Conservation (phyloP, 148 eudicot genomes). For the Vaccinium corymbosum region DNA sequence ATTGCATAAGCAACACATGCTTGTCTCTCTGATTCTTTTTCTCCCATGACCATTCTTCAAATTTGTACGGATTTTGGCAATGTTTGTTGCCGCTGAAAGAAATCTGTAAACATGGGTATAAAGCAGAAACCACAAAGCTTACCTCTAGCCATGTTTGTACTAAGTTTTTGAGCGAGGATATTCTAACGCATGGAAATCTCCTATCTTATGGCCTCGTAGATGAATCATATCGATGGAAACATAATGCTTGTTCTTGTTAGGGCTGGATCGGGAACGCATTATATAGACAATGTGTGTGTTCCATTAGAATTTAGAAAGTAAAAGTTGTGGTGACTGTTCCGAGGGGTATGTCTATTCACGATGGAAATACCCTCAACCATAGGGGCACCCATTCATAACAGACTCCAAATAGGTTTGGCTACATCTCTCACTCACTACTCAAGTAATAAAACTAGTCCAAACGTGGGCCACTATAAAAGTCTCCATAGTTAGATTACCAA, state of each 20-base stretch:
- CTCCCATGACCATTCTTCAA: neutral
- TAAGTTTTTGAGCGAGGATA: neutral
- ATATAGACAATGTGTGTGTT: neutral
- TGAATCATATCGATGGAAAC: neutral
- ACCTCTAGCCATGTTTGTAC: neutral
- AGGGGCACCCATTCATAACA: neutral
- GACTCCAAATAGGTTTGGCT: neutral
- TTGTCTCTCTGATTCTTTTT: neutral
- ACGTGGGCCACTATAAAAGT: neutral
- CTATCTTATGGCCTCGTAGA: neutral
- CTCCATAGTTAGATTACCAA: neutral
- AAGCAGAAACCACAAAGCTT: neutral
- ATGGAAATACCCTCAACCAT: neutral
- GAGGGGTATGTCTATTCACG: neutral
- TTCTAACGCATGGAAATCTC: neutral
- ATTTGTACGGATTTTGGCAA: too few species aligned
- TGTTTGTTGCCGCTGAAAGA: neutral
- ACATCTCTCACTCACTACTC: neutral
- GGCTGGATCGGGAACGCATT: neutral
- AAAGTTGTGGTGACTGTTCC: neutral
- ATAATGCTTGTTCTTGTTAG: neutral
- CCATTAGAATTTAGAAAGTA: neutral
- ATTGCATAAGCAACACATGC: neutral
- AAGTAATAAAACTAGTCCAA: neutral
- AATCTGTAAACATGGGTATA: neutral